Percentiles rank a stretch among this genome's conserved stretches.
phyloP scores from a whole-genome alignment of 225 moss, liverwort and hornwort species.

The Rhytidiadelphus loreus region DNA sequence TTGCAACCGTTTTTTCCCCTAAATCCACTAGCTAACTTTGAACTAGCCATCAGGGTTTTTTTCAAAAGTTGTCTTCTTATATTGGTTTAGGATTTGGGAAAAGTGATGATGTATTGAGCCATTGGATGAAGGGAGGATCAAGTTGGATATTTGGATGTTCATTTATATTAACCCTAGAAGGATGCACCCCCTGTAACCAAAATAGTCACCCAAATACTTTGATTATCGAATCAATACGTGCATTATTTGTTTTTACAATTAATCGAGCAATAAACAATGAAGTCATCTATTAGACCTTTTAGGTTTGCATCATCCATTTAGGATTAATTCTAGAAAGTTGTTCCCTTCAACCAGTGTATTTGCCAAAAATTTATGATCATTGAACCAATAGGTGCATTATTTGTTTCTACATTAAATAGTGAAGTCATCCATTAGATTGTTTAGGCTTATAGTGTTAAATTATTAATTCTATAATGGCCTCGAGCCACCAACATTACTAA shows the following conservation, averaged over 20 bases:
- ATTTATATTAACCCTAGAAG: background rate
- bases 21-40: background rate
- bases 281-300: too few species aligned
- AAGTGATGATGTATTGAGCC: background rate
- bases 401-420: background rate
- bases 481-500: too few species aligned
- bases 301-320: too few species aligned
- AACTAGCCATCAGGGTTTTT: rapidly evolving
- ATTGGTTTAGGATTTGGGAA: background rate
- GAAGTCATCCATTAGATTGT: too few species aligned
- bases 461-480: too few species aligned
- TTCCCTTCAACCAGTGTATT: too few species aligned
- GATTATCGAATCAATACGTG: background rate
- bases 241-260: background rate
- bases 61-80: rapidly evolving
- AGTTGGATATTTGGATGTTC: background rate
- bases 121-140: background rate
- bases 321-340: too few species aligned
- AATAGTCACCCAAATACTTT: background rate
- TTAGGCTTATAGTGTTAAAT: too few species aligned
- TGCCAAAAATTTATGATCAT: too few species aligned
- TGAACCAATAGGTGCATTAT: background rate
- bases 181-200: rapidly evolving
- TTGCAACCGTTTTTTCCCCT: rapidly evolving
- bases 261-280: too few species aligned